Percentiles rank a stretch among this genome's conserved stretches.
phyloP scores from a whole-genome alignment of 495 filamentous ascomycete genomes.

The Rusavskia elegans region DNA sequence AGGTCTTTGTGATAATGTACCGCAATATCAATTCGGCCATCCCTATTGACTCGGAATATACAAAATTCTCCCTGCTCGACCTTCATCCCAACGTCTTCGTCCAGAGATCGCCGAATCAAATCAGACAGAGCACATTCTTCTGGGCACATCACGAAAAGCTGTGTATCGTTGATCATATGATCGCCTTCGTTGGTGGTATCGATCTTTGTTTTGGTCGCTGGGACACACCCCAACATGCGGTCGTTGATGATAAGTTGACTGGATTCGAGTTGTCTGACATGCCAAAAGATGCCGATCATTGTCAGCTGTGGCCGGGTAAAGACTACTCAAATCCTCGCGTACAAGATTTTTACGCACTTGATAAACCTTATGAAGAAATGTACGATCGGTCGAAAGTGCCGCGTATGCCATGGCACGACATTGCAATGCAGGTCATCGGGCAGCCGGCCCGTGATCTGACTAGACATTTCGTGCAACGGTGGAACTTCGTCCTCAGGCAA shows the following conservation, averaged over 20 bases:
- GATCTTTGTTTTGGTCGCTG: slow-evolving; percentile 96
- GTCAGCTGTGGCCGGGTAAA: slow-evolving; percentile 94
- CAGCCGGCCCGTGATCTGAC: slow-evolving; percentile 91
- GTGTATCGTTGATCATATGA: slow-evolving; percentile 84
- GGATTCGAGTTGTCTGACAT: slow-evolving; percentile 68
- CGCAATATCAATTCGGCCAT: slow-evolving; percentile 96
- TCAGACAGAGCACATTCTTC: slow-evolving; percentile 98
- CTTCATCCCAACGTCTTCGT: slow-evolving; percentile 94
- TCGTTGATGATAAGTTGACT: slow-evolving; percentile 87
- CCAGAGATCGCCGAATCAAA: slow-evolving; percentile 89
- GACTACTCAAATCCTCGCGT: slow-evolving; percentile 97
- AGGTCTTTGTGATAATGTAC: slow-evolving; percentile 97
- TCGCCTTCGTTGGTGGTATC: slow-evolving; percentile 92
- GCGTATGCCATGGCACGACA: slow-evolving; percentile 98
- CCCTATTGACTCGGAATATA: slow-evolving; percentile 97
- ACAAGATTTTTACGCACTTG: slow-evolving; percentile 82
- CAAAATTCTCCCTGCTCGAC: slow-evolving; percentile 93
- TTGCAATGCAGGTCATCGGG: slow-evolving; percentile 95
- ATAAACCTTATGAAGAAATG: slow-evolving; percentile 98
- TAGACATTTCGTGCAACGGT: slow-evolving; percentile 94
- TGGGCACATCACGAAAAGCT: slow-evolving; percentile 99
- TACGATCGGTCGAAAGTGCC: slow-evolving; percentile 80
- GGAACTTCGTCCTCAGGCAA: slow-evolving; percentile 94
- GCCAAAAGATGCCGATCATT: slow-evolving; percentile 82
- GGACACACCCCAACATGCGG: slow-evolving; percentile 85